Percentiles rank a stretch among this genome's conserved stretches.
Evolutionary conservation across 139 green algal genomes (phyloP).

Genomic region (Chlamydomonas incerta): DNA sequence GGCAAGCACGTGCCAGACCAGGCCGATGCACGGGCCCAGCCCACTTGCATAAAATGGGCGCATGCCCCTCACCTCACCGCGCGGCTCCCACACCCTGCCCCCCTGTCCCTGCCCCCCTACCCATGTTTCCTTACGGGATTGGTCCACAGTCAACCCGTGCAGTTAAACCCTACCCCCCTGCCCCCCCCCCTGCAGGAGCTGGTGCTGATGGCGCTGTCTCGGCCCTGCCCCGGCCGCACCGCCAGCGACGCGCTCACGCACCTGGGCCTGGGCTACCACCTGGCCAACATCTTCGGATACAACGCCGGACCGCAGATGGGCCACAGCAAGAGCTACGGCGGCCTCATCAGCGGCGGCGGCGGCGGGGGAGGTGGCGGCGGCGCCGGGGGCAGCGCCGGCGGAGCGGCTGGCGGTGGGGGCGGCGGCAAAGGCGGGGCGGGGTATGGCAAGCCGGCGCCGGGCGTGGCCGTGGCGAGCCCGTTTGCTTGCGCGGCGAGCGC

Average conservation of each 20-base stretch:
- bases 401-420: background rate
- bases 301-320: no score
- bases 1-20: no score
- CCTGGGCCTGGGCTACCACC: slow-evolving; percentile 29
- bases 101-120: no score
- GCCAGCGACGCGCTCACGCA: background rate
- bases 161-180: no score
- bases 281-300: slow-evolving; percentile 24
- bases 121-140: no score
- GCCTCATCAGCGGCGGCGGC: background rate
- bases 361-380: background rate
- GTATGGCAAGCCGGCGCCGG: background rate
- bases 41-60: no score
- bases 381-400: background rate
- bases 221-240: slow-evolving; percentile 14
- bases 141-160: no score
- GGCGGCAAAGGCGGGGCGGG: background rate
- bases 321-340: no score
- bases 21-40: no score
- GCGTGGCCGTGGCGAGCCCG: background rate
- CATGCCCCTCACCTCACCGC: no score
- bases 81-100: no score
- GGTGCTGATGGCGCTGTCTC: slow-evolving; percentile 29
- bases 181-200: background rate
- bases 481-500: background rate